phyloP scores from a whole-genome alignment of 2,329 filamentous ascomycete species.

The Berkeleyomyces rouxiae region DNA sequence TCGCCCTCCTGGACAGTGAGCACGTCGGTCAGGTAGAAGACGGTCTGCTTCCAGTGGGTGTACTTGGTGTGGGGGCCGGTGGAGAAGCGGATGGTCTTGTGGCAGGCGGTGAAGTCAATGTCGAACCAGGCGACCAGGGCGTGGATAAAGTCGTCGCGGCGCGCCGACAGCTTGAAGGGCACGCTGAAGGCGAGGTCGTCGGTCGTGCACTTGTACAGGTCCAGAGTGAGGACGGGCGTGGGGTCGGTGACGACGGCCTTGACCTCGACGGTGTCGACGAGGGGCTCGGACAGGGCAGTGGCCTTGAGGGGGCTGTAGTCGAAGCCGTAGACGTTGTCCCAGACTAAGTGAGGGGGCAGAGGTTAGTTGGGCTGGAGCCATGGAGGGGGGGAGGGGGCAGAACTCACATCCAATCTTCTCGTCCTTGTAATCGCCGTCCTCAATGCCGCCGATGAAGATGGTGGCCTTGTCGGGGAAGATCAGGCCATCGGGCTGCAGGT shows the following conservation, averaged over 20 bases:
- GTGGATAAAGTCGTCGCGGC: constrained; percentile 88
- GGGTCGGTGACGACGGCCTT: constrained; percentile 96
- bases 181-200: constrained; percentile 71
- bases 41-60: constrained; percentile 99
- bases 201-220: constrained; percentile 78
- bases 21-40: constrained; percentile 91
- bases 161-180: constrained; percentile 58
- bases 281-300: constrained; percentile 83
- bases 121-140: constrained; percentile 98
- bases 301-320: constrained; percentile 88
- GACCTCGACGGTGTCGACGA: constrained; percentile 94
- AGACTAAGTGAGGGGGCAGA: constrained; percentile 43
- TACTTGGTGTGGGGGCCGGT: constrained; percentile 97
- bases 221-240: constrained; percentile 65
- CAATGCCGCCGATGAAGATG: constrained; percentile 90
- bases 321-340: constrained; percentile 98
- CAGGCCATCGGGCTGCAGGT: constrained; percentile 68
- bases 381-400: not conserved
- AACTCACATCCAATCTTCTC: constrained; percentile 96
- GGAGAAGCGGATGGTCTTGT: constrained; percentile 93
- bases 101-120: constrained; percentile 94
- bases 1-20: constrained; percentile 83
- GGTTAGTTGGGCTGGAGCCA: constrained; percentile 3
- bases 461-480: constrained; percentile 99
- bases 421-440: constrained; percentile 98